Evolutionary conservation across 805 yeast species (phyloP).

Genomic region (Sugiyamaella lignohabitans): DNA sequence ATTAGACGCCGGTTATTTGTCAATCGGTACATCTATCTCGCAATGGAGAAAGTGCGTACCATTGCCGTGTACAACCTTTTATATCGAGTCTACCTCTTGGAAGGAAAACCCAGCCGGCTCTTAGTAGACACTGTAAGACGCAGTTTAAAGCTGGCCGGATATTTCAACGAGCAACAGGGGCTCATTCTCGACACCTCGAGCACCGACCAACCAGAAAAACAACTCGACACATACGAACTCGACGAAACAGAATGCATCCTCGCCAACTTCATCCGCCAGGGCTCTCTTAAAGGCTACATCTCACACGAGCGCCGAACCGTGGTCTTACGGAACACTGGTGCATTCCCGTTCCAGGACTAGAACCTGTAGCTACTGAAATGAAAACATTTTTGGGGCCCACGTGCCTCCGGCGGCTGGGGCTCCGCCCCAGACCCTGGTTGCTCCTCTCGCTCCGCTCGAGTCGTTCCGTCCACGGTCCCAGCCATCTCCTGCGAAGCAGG

Average conservation of each 20-base stretch:
- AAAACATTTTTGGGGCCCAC: not conserved
- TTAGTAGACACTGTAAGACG: constrained; percentile 38
- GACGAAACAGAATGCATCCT: constrained; percentile 64
- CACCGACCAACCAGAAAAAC: not conserved
- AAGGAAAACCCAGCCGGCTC: constrained; percentile 29
- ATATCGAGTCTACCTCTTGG: constrained; percentile 33
- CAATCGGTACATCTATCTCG: constrained; percentile 52
- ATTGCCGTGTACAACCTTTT: constrained; percentile 48
- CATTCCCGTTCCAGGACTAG: constrained; percentile 54
- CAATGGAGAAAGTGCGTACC: constrained; percentile 46
- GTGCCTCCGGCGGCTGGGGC: too few species aligned
- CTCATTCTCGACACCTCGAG: not conserved
- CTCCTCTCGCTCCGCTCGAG: too few species aligned
- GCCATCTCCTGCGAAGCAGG: too few species aligned
- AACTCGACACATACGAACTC: constrained; percentile 21
- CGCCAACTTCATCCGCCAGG: constrained; percentile 57
- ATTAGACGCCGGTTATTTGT: constrained; percentile 47
- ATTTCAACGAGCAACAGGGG: constrained; percentile 14
- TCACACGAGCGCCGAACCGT: constrained; percentile 69
- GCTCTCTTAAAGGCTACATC: constrained; percentile 68
- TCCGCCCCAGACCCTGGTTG: too few species aligned
- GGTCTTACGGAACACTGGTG: constrained; percentile 66
- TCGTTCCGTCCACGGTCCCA: too few species aligned
- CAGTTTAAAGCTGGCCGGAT: constrained; percentile 36
- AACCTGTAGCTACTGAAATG: too few species aligned